A percentile compares a stretch with the other conserved stretches of the same genome.
Evolutionary conservation across 78 protist genomes (phyloP).

Genomic region (Mastigamoeba balamuthi): DNA sequence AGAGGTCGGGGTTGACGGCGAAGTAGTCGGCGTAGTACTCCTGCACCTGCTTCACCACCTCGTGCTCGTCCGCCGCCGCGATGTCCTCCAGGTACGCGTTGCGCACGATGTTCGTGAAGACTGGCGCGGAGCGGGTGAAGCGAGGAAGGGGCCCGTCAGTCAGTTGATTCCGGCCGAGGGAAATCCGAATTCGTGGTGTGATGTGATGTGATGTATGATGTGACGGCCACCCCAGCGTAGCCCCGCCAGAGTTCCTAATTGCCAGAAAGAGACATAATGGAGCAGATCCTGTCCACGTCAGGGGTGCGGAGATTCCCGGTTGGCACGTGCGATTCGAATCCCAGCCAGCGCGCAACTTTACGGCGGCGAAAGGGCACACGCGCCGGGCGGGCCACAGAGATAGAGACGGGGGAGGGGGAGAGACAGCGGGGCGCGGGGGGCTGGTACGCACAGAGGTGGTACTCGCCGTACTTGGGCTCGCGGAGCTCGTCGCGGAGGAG

Average conservation of each 20-base stretch:
- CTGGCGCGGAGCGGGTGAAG: constrained; percentile 4
- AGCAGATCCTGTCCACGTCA: too few relatives aligned
- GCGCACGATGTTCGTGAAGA: constrained; percentile 70
- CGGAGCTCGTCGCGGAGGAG: constrained; percentile 54
- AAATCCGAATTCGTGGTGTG: neutral
- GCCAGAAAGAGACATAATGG: too few relatives aligned
- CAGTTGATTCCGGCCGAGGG: neutral
- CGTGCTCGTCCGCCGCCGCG: constrained; percentile 81
- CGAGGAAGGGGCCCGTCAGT: neutral
- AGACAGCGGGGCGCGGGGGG: neutral
- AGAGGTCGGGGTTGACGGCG: constrained; percentile 55
- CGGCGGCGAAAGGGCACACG: neutral
- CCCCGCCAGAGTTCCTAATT: too few relatives aligned
- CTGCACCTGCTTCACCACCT: constrained; percentile 62
- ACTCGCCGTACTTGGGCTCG: constrained; percentile 61
- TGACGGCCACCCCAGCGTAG: too few relatives aligned
- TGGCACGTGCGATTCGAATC: too few relatives aligned
- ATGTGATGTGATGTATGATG: neutral
- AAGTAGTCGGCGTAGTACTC: constrained; percentile 81
- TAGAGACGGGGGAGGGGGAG: neutral
- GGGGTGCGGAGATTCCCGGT: neutral
- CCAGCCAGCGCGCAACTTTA: neutral
- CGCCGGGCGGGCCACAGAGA: too few relatives aligned
- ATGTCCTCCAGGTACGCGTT: constrained; percentile 29
- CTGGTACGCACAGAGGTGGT: constrained; percentile 63